Evolutionary conservation across 1,284 basidiomycete genomes (phyloP), one percentile per base, ranked within the genome.

Genomic region (Fomes fomentarius): DNA sequence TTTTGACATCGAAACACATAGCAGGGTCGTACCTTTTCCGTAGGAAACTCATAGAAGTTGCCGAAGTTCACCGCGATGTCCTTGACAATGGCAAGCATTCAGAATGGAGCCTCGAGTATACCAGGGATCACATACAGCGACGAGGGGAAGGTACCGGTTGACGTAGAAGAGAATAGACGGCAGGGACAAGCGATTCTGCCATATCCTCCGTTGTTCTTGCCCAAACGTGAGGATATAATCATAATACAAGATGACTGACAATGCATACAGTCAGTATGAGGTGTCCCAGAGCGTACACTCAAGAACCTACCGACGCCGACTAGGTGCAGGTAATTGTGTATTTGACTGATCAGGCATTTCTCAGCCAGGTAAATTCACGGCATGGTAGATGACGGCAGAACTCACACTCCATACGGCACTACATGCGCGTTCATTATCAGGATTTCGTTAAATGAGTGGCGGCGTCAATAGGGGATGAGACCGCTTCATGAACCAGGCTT

Each of bases 101-200:
- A 33, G 8, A 10, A 35, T 38, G 24, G 3, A 11, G 17, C 17
- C 14, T 24, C 22, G 25, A 35, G 10, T 15, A 2, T 25, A 14
- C 12, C 10, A 26, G 15, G 10, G 22, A 35, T 5, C 6, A 56
- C 65, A 47, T 53, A 70, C 69, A 14, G 58, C 63, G 26, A 69
- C 58, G n/a, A 69, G 46, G 2, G 67, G 63, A 40, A 69, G 61
- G 41, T 70, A 70, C 5, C 69, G 64, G 49, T 69, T 70, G 24
- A 68, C 19, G 21, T 63, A 56, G 55, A 69, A 70, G 7, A 64
- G 33, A 11, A 45, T 35, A 1, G 65, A 63, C 5, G 57, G 51
- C 17, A 50, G 34, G 10, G 56, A 42, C n/a, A 53, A 55, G 15
- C 61, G 65, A 39, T 50, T 54, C 41, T 55, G 58, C 69, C 69